A percentile compares a stretch with the other conserved stretches of the same genome.
phyloP scores from a whole-genome alignment of 768 basidiomycete species.

The Asterophora lycoperdoides region DNA sequence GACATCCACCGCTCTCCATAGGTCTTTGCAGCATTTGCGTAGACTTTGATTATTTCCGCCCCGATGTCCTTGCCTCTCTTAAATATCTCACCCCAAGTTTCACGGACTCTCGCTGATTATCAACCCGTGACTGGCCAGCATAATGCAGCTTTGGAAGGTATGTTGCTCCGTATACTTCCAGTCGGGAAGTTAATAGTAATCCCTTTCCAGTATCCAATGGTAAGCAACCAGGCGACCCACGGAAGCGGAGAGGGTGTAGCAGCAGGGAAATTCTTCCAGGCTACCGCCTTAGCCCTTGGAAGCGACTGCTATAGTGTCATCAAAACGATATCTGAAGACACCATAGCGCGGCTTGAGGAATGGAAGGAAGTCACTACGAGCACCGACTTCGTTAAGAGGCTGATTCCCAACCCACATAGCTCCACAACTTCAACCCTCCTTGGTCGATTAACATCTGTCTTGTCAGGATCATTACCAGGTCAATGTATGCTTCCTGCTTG shows the following conservation, averaged over 20 bases:
- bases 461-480: too few relatives aligned
- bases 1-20: conserved; percentile 24
- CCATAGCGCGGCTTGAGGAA: not conserved
- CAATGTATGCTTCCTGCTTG: too few relatives aligned
- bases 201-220: conserved; percentile 26
- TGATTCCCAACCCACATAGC: too few relatives aligned
- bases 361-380: not conserved
- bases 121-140: conserved; percentile 18
- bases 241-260: conserved; percentile 29
- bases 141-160: conserved; percentile 26
- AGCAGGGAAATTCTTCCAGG: conserved; percentile 28
- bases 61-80: conserved; percentile 29
- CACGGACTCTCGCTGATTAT: conserved; percentile 34
- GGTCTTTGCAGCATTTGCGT: conserved; percentile 34
- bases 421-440: too few relatives aligned
- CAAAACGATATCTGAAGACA: conserved; percentile 12
- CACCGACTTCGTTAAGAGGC: not conserved
- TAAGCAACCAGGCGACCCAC: conserved; percentile 34
- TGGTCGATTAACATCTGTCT: too few relatives aligned
- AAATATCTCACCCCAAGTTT: conserved; percentile 21
- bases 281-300: conserved; percentile 25
- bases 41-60: conserved; percentile 39
- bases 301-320: conserved; percentile 25
- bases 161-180: not conserved
- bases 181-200: not conserved